phyloP scores from a whole-genome alignment of 805 yeast species.

The Maudiozyma saulgeensis region DNA sequence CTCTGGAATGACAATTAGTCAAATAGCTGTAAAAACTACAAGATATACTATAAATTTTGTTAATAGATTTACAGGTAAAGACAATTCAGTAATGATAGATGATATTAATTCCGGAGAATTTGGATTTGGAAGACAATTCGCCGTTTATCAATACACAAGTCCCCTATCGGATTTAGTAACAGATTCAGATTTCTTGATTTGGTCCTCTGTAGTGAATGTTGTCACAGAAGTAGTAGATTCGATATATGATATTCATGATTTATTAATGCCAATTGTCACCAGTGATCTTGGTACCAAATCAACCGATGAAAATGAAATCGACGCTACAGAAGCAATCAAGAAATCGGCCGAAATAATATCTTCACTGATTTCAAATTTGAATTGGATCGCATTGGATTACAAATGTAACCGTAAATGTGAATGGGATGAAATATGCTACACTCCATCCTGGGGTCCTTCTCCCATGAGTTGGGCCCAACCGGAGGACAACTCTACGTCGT shows the following conservation, averaged over 20 bases:
- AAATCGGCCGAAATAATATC: conserved; percentile 6
- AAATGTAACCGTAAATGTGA: conserved; percentile 36
- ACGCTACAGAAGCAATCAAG: conserved; percentile 7
- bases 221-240: conserved; percentile 30
- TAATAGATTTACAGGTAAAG: conserved; percentile 33
- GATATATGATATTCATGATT: conserved; percentile 31
- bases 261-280: conserved; percentile 21
- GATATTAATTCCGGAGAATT: conserved; percentile 2
- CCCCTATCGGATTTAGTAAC: conserved; percentile 33
- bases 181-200: conserved; percentile 38
- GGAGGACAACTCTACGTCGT: conserved; percentile 1
- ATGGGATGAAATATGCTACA: conserved; percentile 42
- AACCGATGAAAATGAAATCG: conserved; percentile 7
- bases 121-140: conserved; percentile 27
- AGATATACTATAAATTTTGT: conserved; percentile 36
- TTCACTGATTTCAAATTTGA: conserved; percentile 23
- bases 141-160: conserved; percentile 40
- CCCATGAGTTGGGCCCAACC: conserved; percentile 37
- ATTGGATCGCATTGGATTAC: conserved; percentile 36
- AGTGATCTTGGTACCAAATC: conserved; percentile 13
- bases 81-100: conserved; percentile 1
- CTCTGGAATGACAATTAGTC: conserved; percentile 2
- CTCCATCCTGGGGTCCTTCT: conserved; percentile 55
- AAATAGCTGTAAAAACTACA: conserved; percentile 30
- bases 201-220: conserved; percentile 38